Evolutionary conservation across 495 filamentous ascomycete genomes (phyloP), one percentile per base, ranked within the genome.

Genomic region (Jackrogersella multiformis): DNA sequence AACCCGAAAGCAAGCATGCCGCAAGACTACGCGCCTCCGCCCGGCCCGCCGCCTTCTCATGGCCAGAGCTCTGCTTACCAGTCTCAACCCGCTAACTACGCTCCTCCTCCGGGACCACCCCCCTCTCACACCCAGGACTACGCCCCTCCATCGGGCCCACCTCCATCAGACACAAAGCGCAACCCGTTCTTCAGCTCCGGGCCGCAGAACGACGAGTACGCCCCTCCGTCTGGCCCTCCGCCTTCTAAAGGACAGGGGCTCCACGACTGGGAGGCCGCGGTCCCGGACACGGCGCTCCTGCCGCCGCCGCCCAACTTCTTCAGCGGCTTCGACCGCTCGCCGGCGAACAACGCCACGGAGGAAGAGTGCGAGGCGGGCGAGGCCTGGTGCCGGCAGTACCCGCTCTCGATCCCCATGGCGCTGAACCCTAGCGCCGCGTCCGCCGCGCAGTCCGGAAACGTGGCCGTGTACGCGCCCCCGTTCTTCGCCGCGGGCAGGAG

Each of bases 281-380:
- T 96, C 9, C 91, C 91, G 2, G 93, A 97, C 74, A 95, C 86
- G 23, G 79, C 92, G 0, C 83, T 88, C 34, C 88, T 97, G 49
- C 93, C 93, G 0, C 94, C 94, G 1, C 92, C 94, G 0, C 93
- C 94, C 1, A 78, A 83, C 42, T 77, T 93, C 61, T 84, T 84
- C 75, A 66, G 71, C 34, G 86, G 87, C 35, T 86, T 88, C 69
- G 85, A 89, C 44, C 73, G 66, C 38, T 94, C 91, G 15, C 86
- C 86, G 3, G 84, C 89, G 1, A 89, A 88, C 64, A 97, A 97
- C 79, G 90, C 94, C 4, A 86, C 86, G 12, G 78, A 78, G 32
- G 79, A 80, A 28, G 88, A 93, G 62, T 89, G 90, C 66, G 84
- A 92, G 18, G 85, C 86, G 5, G 94, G 90, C 44, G 87, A 90